Percentiles rank a stretch among this genome's conserved stretches.
Conservation (phyloP, 1,139 yeast species). For the Neolecta irregularis region DNA sequence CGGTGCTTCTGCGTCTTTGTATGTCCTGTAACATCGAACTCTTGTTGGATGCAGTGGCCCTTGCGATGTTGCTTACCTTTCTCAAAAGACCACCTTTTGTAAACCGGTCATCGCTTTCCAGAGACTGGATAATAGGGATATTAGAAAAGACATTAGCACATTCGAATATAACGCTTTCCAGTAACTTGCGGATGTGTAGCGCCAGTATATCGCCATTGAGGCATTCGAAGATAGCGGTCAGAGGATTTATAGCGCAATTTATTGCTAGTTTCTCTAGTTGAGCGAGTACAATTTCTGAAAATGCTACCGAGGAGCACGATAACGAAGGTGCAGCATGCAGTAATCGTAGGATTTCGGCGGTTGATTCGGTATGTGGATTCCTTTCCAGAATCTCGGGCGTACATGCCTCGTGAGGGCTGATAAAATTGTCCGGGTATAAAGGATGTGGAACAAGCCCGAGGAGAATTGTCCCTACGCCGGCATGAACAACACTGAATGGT, state of each 20-base stretch:
- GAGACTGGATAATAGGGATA: too few relatives aligned
- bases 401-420: too few relatives aligned
- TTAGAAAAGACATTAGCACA: too few relatives aligned
- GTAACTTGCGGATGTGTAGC: too few relatives aligned
- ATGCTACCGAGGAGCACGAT: conserved; percentile 26
- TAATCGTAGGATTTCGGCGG: background rate
- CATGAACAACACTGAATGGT: conserved; percentile 37
- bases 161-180: too few relatives aligned
- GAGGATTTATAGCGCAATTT: conserved; percentile 61
- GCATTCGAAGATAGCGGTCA: conserved; percentile 54
- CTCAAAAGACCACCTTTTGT: too few relatives aligned
- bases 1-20: conserved; percentile 44
- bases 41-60: conserved; percentile 41
- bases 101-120: too few relatives aligned
- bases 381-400: too few relatives aligned
- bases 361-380: too few relatives aligned
- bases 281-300: conserved; percentile 33
- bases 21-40: conserved; percentile 85
- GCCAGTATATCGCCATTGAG: conserved; percentile 70
- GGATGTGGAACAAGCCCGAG: too few relatives aligned
- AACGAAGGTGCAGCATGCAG: background rate
- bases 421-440: too few relatives aligned
- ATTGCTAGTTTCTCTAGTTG: conserved; percentile 66
- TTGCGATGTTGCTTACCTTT: conserved; percentile 34
- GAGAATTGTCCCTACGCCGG: conserved; percentile 44